These are phyloP conservation scores for Elongisporangium anandrum DNA, from an alignment of 352 stramenopile species.

Conservation along the genomic window DNA sequence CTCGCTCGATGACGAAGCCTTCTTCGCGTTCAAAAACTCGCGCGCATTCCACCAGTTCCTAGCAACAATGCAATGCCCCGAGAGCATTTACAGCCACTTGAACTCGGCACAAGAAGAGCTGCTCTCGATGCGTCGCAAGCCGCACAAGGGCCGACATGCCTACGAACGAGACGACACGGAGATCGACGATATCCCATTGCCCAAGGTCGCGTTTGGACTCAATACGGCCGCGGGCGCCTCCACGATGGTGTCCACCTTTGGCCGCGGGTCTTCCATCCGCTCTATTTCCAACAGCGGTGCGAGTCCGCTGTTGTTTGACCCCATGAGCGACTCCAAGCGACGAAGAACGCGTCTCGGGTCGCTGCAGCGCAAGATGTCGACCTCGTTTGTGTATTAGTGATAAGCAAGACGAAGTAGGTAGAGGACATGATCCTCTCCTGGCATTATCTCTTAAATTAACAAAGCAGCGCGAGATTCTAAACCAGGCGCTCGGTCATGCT, in stretches of 20 bases:
- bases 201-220: slow-evolving; percentile 19
- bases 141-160: slow-evolving; percentile 2
- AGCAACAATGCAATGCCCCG: slow-evolving; percentile 32
- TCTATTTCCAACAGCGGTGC: slow-evolving; percentile 13
- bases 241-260: slow-evolving; percentile 18
- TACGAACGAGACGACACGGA: slow-evolving; percentile 16
- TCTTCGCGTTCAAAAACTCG: slow-evolving; percentile 42
- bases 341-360: slow-evolving; percentile 17
- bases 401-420: neutral
- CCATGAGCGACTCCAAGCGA: slow-evolving; percentile 3
- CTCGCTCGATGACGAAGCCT: slow-evolving; percentile 44
- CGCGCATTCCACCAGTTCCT: slow-evolving; percentile 47
- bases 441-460: slow-evolving; percentile 2
- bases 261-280: slow-evolving; percentile 17
- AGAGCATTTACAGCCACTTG: slow-evolving; percentile 32
- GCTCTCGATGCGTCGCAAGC: slow-evolving; percentile 33
- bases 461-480: neutral
- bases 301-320: slow-evolving; percentile 2
- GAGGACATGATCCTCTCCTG: neutral
- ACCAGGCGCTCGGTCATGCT: slow-evolving; percentile 12
- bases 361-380: slow-evolving; percentile 26
- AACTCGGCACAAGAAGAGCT: slow-evolving; percentile 25
- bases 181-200: slow-evolving; percentile 1
- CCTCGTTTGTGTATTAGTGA: slow-evolving; percentile 43
- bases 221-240: slow-evolving; percentile 7